phyloP scores from a whole-genome alignment of 495 filamentous ascomycete species.

The Aspergillus asperescens region DNA sequence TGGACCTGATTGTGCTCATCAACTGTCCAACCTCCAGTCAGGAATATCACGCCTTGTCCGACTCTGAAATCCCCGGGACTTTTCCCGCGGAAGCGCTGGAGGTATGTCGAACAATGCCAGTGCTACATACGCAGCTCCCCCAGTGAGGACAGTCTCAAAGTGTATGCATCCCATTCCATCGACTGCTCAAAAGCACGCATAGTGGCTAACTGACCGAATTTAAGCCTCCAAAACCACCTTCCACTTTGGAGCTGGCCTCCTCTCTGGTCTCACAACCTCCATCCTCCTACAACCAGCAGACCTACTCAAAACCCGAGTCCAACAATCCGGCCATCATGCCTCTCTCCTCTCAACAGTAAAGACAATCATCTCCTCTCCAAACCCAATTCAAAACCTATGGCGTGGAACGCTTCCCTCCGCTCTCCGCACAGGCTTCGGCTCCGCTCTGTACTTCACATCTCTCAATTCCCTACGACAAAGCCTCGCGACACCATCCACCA shows the following conservation, averaged over 20 bases:
- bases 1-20: background rate
- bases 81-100: conserved; percentile 1
- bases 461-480: conserved; percentile 76
- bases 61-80: background rate
- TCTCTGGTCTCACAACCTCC: conserved; percentile 79
- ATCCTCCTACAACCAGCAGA: conserved; percentile 93
- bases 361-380: conserved; percentile 55
- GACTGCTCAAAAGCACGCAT: background rate
- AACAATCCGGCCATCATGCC: conserved; percentile 53
- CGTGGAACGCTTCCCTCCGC: conserved; percentile 87
- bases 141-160: conserved; percentile 33
- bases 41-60: background rate
- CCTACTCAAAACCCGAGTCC: conserved; percentile 91
- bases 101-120: conserved; percentile 35
- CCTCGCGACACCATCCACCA: conserved; percentile 38
- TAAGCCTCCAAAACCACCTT: conserved; percentile 52
- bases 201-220: background rate
- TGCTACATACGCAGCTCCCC: conserved; percentile 26
- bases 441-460: conserved; percentile 88
- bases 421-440: conserved; percentile 86
- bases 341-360: conserved; percentile 67
- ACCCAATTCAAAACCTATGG: conserved; percentile 77
- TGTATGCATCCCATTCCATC: conserved; percentile 17
- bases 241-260: conserved; percentile 85
- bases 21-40: background rate